Conservation (phyloP, 2,329 filamentous ascomycete species). For the Xenoacremonium recifei region DNA sequence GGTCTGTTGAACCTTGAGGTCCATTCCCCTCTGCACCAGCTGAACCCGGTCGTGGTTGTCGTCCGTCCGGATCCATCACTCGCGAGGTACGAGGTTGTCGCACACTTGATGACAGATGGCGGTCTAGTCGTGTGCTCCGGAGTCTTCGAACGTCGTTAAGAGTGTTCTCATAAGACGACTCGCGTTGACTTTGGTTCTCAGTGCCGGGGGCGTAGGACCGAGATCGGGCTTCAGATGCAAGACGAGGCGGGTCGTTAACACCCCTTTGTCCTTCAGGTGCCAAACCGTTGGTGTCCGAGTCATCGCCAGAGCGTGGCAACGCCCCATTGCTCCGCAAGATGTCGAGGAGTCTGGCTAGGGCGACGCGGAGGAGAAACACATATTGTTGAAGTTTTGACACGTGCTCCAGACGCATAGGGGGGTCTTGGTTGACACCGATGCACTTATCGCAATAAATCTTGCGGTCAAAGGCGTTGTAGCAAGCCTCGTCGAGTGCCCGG, state of each 20-base stretch:
- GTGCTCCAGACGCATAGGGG: slow-evolving; percentile 59
- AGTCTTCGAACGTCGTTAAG: slow-evolving; percentile 91
- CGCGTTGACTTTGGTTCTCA: slow-evolving; percentile 56
- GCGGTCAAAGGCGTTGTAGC: slow-evolving; percentile 66
- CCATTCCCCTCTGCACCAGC: slow-evolving; percentile 55
- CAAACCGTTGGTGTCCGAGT: slow-evolving; percentile 45
- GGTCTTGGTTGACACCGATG: slow-evolving; percentile 54
- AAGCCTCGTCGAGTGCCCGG: slow-evolving; percentile 64
- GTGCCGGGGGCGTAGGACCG: slow-evolving; percentile 67
- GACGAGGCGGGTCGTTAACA: slow-evolving; percentile 54
- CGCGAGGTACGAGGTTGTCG: slow-evolving; percentile 86
- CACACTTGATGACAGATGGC: slow-evolving; percentile 89
- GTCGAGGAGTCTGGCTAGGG: slow-evolving; percentile 82
- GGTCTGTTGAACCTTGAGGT: slow-evolving; percentile 62
- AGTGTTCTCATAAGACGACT: slow-evolving; percentile 89
- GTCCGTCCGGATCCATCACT: slow-evolving; percentile 68
- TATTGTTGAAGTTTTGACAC: slow-evolving; percentile 92
- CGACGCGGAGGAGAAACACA: slow-evolving; percentile 87
- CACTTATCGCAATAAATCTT: slow-evolving; percentile 72
- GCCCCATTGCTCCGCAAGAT: slow-evolving; percentile 83
- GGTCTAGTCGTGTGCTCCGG: slow-evolving; percentile 89
- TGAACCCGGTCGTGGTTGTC: slow-evolving; percentile 72
- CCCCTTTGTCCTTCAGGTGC: slow-evolving; percentile 46
- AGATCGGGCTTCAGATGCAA: slow-evolving; percentile 65
- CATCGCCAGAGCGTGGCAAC: slow-evolving; percentile 74